Base-by-base conservation (phyloP, 2,329 filamentous ascomycete genomes). In the Leptographium procerum region DNA sequence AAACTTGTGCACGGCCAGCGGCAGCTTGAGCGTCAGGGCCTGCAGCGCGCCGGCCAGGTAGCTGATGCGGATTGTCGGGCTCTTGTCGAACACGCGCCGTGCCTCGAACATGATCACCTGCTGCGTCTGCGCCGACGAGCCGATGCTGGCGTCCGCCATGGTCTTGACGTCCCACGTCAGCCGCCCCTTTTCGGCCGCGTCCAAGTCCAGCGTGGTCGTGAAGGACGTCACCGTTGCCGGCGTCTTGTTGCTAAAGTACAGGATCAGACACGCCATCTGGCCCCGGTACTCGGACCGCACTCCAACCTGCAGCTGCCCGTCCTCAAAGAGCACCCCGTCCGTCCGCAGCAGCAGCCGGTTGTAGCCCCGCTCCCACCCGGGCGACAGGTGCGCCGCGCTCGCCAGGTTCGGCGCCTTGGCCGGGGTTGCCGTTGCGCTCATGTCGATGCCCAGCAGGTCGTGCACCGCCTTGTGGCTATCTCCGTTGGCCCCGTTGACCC, bases 201-300 rank as follows among this genome's bases (percentile, higher is more conserved):
- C 86, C 63, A 95, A 85, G 69, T 97, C 91, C 53, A 97, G 75
- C 0, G 92, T 95, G 1, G 94, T 97, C 0, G 94, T 97, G 69
- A 99, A 95, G 0, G 91, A 96, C 57, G 85, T 88, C 66, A 99
- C 87, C 0, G 87, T 75, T 43, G 88, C 86, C 0, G 89, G 85
- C 1, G 90, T 91, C 74, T 96, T 96, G 77, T 99, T 99, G 61
- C 86, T 88, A 70, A 97, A 96, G 72, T 97, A 99, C 56, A 96
- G 76, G 66, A 99, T 97, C 62, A 99, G 77, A 66, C 94, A 96
- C 48, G 94, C 94, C 75, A 96, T 87, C 69, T 96, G 89, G n/a
- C 86, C 89, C 61, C 94, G 87, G 70, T 96, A 99, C 72, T 99
- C 94, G 11, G 91, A 95, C 40, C 94, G 86, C 56, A 97, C 75